A percentile compares a stretch with the other conserved stretches of the same genome.
Conservation (phyloP, 2,329 filamentous ascomycete species). For the Oidium heveae region DNA sequence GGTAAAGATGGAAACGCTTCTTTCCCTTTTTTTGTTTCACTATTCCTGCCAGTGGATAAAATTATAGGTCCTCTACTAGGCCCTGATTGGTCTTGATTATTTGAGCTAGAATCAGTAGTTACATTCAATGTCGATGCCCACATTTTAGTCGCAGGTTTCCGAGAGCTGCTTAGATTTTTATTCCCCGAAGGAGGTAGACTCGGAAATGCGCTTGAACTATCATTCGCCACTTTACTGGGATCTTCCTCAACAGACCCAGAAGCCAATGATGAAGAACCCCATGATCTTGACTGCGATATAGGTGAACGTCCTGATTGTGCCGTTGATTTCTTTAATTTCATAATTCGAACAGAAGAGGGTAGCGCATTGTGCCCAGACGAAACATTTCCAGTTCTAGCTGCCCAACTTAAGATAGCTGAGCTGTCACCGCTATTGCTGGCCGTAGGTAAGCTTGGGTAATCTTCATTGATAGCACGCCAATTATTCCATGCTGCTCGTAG, state of each 20-base stretch:
- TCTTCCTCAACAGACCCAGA: constrained; percentile 3
- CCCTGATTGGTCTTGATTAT: constrained; percentile 3
- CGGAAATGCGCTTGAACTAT: constrained; percentile 19
- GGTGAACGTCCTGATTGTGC: constrained; percentile 38
- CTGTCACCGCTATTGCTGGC: constrained; percentile 29
- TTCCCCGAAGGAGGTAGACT: constrained; percentile 13
- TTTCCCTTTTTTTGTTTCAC: constrained; percentile 5
- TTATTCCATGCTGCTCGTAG: constrained; percentile 76
- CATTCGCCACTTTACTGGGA: constrained; percentile 14
- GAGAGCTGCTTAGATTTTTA: constrained; percentile 1
- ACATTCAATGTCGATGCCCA: not conserved
- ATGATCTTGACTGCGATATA: constrained; percentile 29
- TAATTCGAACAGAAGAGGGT: constrained; percentile 27
- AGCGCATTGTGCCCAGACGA: constrained; percentile 14
- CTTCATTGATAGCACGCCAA: constrained; percentile 88
- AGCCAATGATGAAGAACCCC: constrained; percentile 19
- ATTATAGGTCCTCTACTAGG: constrained; percentile 2
- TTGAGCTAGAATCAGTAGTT: not conserved
- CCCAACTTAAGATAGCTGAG: constrained; percentile 12
- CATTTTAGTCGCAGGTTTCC: constrained; percentile 2
- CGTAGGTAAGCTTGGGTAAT: constrained; percentile 72
- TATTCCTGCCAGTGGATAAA: not conserved
- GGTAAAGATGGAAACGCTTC: constrained; percentile 70
- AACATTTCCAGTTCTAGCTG: constrained; percentile 7
- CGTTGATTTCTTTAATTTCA: constrained; percentile 44